Conservation (phyloP, 805 yeast species). For the Candida endomychidarum region DNA sequence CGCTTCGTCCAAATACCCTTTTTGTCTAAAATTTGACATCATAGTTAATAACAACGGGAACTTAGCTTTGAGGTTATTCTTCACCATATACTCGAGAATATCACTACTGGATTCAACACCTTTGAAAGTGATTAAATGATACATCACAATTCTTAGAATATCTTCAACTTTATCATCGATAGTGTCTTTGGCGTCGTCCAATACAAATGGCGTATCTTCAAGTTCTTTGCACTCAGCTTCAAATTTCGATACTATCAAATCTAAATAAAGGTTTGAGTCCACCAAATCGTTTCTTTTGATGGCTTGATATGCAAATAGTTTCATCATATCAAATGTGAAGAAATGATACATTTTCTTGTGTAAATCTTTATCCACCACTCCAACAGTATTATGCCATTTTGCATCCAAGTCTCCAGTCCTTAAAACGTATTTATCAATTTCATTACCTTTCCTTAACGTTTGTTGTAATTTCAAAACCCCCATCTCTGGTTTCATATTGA, state of each 20-base stretch:
- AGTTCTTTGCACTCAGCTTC: constrained; percentile 24
- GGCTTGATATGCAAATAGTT: constrained; percentile 22
- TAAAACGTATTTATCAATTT: constrained; percentile 30
- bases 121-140: constrained; percentile 37
- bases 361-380: constrained; percentile 16
- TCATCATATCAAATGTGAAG: constrained; percentile 28
- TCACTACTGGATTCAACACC: constrained; percentile 33
- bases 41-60: constrained; percentile 26
- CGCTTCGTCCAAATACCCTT: constrained; percentile 34
- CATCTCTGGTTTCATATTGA: constrained; percentile 33
- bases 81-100: constrained; percentile 32
- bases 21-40: constrained; percentile 29
- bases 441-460: constrained; percentile 27
- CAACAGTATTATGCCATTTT: constrained; percentile 36
- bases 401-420: constrained; percentile 38
- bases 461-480: constrained; percentile 18
- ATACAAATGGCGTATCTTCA: constrained; percentile 10
- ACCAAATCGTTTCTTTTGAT: constrained; percentile 28
- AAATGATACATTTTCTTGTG: constrained; percentile 31
- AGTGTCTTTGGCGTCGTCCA: constrained; percentile 16
- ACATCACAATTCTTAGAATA: constrained; percentile 28
- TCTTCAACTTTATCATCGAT: constrained; percentile 24
- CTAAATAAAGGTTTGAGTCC: constrained; percentile 34
- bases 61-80: constrained; percentile 24
- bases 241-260: constrained; percentile 36